These are phyloP conservation scores for Pulveroboletus sp. DNA, from an alignment of 768 basidiomycete genomes.

Conservation along the genomic window DNA sequence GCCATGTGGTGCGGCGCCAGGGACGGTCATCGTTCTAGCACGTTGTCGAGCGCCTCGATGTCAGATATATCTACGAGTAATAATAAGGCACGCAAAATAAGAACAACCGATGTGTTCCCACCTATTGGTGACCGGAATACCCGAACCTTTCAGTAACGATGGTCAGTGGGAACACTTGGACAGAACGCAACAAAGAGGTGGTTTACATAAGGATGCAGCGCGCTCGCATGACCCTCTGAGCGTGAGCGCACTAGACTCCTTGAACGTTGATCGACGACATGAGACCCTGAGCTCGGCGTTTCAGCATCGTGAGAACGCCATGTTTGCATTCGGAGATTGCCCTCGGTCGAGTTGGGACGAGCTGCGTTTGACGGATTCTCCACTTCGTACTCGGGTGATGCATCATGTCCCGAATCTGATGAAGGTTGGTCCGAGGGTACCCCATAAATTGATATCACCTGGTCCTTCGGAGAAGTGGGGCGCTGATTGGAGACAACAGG, in stretches of 20 bases:
- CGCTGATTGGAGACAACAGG: slow-evolving; percentile 3
- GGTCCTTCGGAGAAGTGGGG: slow-evolving; percentile 22
- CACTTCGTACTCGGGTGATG: slow-evolving; percentile 38
- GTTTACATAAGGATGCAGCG: slow-evolving; percentile 30
- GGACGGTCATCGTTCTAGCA: slow-evolving; percentile 18
- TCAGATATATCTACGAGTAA: slow-evolving; percentile 26
- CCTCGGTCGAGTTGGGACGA: slow-evolving; percentile 17
- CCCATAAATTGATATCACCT: slow-evolving; percentile 21
- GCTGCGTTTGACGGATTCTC: slow-evolving; percentile 24
- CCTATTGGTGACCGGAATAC: slow-evolving; percentile 31
- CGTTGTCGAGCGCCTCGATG: slow-evolving; percentile 21
- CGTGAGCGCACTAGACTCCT: slow-evolving; percentile 27
- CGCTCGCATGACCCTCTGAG: slow-evolving; percentile 24
- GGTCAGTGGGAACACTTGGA: slow-evolving; percentile 6
- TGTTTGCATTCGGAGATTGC: slow-evolving; percentile 21
- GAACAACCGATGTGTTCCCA: slow-evolving; percentile 6
- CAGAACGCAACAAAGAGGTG: neutral
- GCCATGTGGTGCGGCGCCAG: neutral
- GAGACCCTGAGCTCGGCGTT: slow-evolving; percentile 17
- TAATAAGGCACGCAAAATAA: neutral
- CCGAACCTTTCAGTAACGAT: slow-evolving; percentile 19
- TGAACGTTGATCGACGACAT: slow-evolving; percentile 26
- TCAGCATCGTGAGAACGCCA: slow-evolving; percentile 16
- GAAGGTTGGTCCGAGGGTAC: slow-evolving; percentile 16
- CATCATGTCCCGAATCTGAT: slow-evolving; percentile 24